phyloP scores from a whole-genome alignment of 2,329 filamentous ascomycete genomes.

The Aspergillus latus region DNA sequence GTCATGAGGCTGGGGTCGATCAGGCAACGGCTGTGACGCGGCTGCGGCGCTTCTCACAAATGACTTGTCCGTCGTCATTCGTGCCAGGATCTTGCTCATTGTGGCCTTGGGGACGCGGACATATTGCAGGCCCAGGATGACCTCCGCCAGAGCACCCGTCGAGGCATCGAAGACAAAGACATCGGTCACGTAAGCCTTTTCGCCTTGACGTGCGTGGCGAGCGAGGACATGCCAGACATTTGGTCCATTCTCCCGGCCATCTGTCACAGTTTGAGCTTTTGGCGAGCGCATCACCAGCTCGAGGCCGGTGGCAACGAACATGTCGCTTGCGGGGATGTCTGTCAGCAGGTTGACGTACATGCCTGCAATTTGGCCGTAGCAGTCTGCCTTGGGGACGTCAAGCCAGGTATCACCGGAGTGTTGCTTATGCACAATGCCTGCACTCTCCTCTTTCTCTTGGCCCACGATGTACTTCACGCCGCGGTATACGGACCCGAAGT shows the following conservation, averaged over 20 bases:
- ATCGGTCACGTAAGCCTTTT: slow-evolving; percentile 26
- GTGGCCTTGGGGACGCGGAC: slow-evolving; percentile 21
- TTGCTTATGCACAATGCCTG: background rate
- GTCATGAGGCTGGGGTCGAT: too few relatives aligned
- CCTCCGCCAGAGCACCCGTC: slow-evolving; percentile 24
- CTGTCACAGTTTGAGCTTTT: too few relatives aligned
- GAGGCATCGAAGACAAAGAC: slow-evolving; percentile 34
- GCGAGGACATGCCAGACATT: slow-evolving; percentile 27
- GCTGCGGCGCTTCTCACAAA: background rate
- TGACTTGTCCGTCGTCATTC: background rate
- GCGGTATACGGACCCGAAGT: slow-evolving; percentile 11
- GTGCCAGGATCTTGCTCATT: slow-evolving; percentile 20
- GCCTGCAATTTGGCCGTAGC: background rate
- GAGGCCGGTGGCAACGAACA: slow-evolving; percentile 31
- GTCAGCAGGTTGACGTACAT: background rate
- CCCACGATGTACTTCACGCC: background rate
- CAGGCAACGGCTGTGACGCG: too few relatives aligned
- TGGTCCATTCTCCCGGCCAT: background rate
- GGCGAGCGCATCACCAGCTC: slow-evolving; percentile 29
- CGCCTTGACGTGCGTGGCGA: slow-evolving; percentile 18
- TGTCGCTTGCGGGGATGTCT: slow-evolving; percentile 12
- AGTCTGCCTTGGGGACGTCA: background rate
- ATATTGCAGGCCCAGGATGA: slow-evolving; percentile 33
- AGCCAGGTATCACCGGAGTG: slow-evolving; percentile 1
- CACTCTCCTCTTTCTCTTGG: background rate